Conservation (phyloP, 2,329 filamentous ascomycete genomes). For the Ceratocystis lukuohia region DNA sequence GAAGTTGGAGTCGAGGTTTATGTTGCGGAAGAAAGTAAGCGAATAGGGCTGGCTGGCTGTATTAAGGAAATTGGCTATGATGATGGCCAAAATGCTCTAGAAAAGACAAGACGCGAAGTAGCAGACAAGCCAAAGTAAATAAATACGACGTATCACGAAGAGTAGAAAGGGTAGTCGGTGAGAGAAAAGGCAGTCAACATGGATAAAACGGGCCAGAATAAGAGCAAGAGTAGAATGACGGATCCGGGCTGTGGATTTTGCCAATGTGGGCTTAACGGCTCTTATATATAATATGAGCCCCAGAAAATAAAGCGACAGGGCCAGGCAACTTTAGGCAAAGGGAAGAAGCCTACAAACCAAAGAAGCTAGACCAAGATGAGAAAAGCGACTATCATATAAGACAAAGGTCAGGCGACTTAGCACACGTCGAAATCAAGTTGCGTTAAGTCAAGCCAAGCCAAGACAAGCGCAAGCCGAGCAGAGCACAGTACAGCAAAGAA, state of each 20-base stretch:
- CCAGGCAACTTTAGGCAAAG: too few species aligned
- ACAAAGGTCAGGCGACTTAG: constrained; percentile 6
- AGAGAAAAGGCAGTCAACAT: background rate
- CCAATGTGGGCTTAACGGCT: background rate
- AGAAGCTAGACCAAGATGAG: background rate
- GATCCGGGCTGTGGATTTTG: background rate
- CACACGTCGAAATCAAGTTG: background rate
- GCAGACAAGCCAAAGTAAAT: background rate
- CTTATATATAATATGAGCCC: constrained; percentile 1
- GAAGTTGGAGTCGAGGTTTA: background rate
- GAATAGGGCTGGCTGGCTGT: background rate
- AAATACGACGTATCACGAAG: background rate
- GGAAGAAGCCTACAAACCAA: background rate
- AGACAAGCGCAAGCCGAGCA: background rate
- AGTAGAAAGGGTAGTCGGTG: background rate
- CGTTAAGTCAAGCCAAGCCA: background rate
- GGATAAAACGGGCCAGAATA: background rate
- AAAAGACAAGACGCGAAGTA: background rate
- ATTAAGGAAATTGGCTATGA: background rate
- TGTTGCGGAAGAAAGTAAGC: background rate
- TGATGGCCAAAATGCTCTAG: background rate
- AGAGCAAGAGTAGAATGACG: background rate
- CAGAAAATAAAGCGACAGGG: constrained; percentile 2
- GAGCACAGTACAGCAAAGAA: background rate
- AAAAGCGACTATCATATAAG: constrained; percentile 3